Conservation (phyloP, 2,329 filamentous ascomycete genomes). For the Apiospora kogelbergensis region DNA sequence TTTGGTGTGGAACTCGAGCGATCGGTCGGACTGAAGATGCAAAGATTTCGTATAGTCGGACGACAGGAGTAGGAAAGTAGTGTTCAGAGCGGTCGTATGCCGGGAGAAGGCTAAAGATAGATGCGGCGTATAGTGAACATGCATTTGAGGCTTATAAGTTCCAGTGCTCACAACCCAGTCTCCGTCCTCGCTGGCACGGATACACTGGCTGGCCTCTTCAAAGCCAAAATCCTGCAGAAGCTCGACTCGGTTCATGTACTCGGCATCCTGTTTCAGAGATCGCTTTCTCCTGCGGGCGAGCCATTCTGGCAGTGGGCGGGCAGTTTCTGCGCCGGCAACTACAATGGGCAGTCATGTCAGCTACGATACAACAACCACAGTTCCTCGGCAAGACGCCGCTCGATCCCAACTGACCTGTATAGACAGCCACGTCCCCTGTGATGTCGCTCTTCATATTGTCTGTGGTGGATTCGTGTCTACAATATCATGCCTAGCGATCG, state of each 20-base stretch:
- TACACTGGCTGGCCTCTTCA: constrained; percentile 88
- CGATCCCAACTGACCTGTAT: constrained; percentile 54
- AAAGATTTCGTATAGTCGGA: constrained; percentile 92
- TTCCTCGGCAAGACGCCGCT: neutral
- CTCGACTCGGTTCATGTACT: constrained; percentile 92
- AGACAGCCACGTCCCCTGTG: constrained; percentile 81
- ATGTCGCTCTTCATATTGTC: constrained; percentile 75
- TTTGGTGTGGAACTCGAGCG: constrained; percentile 89
- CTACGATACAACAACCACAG: neutral
- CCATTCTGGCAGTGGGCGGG: constrained; percentile 91
- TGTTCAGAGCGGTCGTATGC: constrained; percentile 89
- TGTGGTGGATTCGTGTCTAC: neutral
- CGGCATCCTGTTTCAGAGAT: constrained; percentile 86
- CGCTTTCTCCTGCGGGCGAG: constrained; percentile 85
- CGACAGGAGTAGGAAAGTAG: constrained; percentile 85
- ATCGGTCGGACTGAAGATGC: constrained; percentile 88
- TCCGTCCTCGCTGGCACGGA: constrained; percentile 90
- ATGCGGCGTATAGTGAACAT: constrained; percentile 92
- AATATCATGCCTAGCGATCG: neutral
- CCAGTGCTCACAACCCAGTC: constrained; percentile 79
- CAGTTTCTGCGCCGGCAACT: constrained; percentile 85
- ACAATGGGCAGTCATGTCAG: neutral
- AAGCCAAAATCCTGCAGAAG: constrained; percentile 97
- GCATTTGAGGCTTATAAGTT: constrained; percentile 70
- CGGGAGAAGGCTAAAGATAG: constrained; percentile 90